Evolutionary conservation across 2,329 filamentous ascomycete genomes (phyloP), one percentile per base, ranked within the genome.

Genomic region (Onygenales sp.): DNA sequence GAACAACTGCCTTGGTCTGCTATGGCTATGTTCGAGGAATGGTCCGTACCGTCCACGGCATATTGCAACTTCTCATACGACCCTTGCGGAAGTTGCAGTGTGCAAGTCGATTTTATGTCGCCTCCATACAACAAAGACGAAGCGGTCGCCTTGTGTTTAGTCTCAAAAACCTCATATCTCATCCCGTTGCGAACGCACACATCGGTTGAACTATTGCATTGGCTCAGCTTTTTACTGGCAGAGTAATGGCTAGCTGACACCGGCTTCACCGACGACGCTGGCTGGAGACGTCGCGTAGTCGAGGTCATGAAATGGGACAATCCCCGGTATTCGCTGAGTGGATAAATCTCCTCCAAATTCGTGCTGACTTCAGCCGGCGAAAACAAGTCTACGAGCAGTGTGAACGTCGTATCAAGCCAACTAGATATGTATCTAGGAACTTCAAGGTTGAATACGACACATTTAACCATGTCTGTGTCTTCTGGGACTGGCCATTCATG

Each of bases 381-480:
- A 10, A 51, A 31, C 14, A 43, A 11, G 21, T 51, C 48, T 14
- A 51, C 38, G 1, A 51, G 11, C 4, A 51, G 17, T 47, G 66
- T 75, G 0, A 69, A 52, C 0, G 76, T 79, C 1, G 62, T 56
- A 54, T 81, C 74, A n/a, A 80, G 67, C 80, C 80, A 83, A 1
- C 58, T 45, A 0, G 60, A 60, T 35, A 79, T 75, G 0, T 60
- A 21, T 0, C 32, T 4, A 0, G 79, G 79, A 0, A 72, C 56
- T 0, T 58, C 50, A 0, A 83, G 64, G 32, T 47, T 10, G 27
- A 47, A 47, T 10, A 47, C 31, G 13, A 47, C 44, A 2, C n/a
- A 47, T 33, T 47, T 35, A 10, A 11, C 6, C 11, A 14, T 14
- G 7, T 8, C 8, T 7, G 44, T 9, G 4, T 47, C 31, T n/a